Base-by-base conservation (phyloP, 495 filamentous ascomycete species). In the Neurospora sp. region DNA sequence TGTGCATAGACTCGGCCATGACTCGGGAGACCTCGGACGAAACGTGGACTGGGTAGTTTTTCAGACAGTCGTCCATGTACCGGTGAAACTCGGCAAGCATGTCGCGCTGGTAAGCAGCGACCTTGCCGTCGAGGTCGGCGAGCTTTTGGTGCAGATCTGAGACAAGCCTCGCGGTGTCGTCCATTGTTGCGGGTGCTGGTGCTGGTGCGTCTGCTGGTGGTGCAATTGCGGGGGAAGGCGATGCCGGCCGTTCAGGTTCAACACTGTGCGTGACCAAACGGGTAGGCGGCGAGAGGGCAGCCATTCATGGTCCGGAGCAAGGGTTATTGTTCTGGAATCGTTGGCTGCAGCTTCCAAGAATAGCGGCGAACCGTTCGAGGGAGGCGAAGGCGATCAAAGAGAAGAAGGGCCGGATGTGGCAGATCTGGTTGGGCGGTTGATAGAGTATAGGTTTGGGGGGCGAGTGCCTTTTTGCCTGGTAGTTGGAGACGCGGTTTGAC, bases 141-240 rank as follows among this genome's bases (percentile, higher is more conserved):
- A 88, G 85, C 83, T 84, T 87, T 71, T 75, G 73, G 70, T 84
- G 80, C 71, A 88, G 83, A 75, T 86, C 83, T 42, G 81, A 80
- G 40, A 85, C 83, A 39, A 87, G 81, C 70, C 75, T 81, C 72
- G 82, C 80, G 27, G 82, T 80, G 76, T 86, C 84, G 77, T 85
- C 84, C 86, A 87, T 87, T 69, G 35, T 53, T 72, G 68, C 70
- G 22, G 61, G 72, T 69, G 44, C 69, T 27, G 37, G 68, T 70
- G 10, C 10, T 41, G 39, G 65, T 71, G 70, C 40, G 70, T 35
- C 40, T 71, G 70, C 5, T 59, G 59, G 39, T 20, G 53, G 42
- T 68, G 53, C 53, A 65, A 65, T 17, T 65, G 53, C 53, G 53
- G 53, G 53, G 37, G 45, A 71, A 69, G 45, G 59, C 70, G 48